These are phyloP conservation scores for Dendrobium officinale DNA, from an alignment of 106 monocot genomes.

Conservation along the genomic window DNA sequence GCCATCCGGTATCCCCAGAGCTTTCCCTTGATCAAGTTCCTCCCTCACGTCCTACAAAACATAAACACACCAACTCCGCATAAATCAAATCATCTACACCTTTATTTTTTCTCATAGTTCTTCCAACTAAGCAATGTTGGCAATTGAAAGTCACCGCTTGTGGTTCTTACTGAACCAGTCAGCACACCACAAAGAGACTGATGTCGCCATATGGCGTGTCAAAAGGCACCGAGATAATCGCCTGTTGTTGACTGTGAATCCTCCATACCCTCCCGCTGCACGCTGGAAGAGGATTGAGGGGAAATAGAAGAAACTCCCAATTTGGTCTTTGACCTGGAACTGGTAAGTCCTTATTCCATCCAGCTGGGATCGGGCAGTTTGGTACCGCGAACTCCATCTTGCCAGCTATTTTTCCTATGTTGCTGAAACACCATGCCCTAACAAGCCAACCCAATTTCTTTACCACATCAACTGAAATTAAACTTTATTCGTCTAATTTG, in stretches of 20 bases:
- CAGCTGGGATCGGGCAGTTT: constrained; percentile 82
- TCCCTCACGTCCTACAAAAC: constrained; percentile 70
- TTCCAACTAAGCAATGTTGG: background rate
- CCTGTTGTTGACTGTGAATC: constrained; percentile 63
- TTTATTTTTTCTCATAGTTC: too few species aligned
- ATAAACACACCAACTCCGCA: background rate
- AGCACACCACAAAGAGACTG: constrained; percentile 63
- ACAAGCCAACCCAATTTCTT: background rate
- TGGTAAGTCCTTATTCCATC: constrained; percentile 95
- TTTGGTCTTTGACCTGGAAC: constrained; percentile 92
- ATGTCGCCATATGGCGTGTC: constrained; percentile 61
- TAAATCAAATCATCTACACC: background rate
- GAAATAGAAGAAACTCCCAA: constrained; percentile 89
- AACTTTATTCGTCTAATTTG: background rate
- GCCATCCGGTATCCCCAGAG: constrained; percentile 74
- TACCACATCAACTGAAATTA: background rate
- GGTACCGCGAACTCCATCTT: constrained; percentile 90
- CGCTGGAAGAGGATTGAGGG: constrained; percentile 69
- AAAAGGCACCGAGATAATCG: constrained; percentile 59
- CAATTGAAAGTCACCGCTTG: constrained; percentile 23
- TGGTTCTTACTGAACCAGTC: constrained; percentile 86
- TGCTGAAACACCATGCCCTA: constrained; percentile 76
- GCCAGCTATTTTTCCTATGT: constrained; percentile 73
- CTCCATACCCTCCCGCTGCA: constrained; percentile 76
- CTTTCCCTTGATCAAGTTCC: constrained; percentile 70